Evolutionary conservation across 208 protist genomes (phyloP).

Genomic region (Trypanosoma lewisi): DNA sequence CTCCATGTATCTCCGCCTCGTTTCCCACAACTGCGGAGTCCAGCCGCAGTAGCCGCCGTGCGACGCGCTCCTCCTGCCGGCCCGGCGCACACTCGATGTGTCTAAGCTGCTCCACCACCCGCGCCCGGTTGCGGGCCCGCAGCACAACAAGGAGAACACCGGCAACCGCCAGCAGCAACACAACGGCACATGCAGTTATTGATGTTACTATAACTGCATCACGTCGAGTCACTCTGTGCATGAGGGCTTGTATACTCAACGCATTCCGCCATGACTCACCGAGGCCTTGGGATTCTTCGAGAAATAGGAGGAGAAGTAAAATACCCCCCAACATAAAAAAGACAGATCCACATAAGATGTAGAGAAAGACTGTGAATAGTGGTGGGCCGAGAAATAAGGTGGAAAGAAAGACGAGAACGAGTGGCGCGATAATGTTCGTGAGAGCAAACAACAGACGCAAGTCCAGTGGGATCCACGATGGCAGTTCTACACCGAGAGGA

Average conservation of each 20-base stretch:
- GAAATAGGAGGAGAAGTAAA: conserved; percentile 1
- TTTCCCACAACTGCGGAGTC: not conserved
- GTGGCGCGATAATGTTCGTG: conserved; percentile 23
- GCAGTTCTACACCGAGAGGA: not conserved
- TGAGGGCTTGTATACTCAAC: not conserved
- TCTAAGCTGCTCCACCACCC: conserved; percentile 18
- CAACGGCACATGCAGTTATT: not conserved
- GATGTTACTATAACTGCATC: conserved; percentile 10
- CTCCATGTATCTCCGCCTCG: not conserved
- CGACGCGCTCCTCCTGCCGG: conserved; percentile 18
- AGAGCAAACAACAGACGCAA: conserved; percentile 22
- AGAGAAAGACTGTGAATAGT: conserved; percentile 11
- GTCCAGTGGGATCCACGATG: conserved; percentile 20
- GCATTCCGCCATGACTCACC: not conserved
- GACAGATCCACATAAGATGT: conserved; percentile 10
- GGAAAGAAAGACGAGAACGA: conserved; percentile 14
- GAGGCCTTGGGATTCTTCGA: not conserved
- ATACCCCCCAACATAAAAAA: conserved; percentile 12
- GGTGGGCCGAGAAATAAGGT: conserved; percentile 14
- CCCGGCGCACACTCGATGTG: conserved; percentile 12
- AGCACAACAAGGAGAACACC: not conserved
- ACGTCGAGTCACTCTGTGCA: not conserved
- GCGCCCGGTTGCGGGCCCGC: not conserved
- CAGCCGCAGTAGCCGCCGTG: conserved; percentile 2
- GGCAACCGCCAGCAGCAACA: conserved; percentile 9